Base-by-base conservation (phyloP, 1,139 yeast genomes). In the Diutina siamensis region DNA sequence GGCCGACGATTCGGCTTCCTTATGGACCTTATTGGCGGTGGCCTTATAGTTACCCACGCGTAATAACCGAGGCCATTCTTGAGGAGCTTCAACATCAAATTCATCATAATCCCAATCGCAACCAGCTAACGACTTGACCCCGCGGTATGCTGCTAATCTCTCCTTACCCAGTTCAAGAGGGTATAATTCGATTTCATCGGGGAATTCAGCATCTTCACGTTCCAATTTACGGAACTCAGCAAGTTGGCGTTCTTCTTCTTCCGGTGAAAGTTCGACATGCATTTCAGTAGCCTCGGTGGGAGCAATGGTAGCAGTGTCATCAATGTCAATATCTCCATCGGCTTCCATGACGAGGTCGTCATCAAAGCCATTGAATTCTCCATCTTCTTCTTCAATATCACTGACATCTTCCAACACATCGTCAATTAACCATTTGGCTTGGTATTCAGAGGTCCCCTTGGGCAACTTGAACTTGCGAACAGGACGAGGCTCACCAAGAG, bases 61-160 rank as follows among this genome's bases (percentile, higher is more conserved):
- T 49, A 85, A 68, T 47, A 88, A 71, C 51, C 87, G 75, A 35
- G 69, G 67, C 95, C 95, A 92, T 49, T 80, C 81, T 44, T 72
- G 65, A 41, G 98, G 98, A 10, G 83, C 73, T 49, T 79, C 76
- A 27, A 78, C 72, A 58, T 88, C 96, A 45, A 65, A 61, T 61
- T 92, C 98, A 58, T 88, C 88, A 51, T 76, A 76, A 54, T 88
- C 89, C 98, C 98, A 92, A 40, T 76, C 74, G 55, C 94, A 80
- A 51, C 82, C 80, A 45, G 83, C 80, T 51, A 94, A 65, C 42
- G 85, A 84, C 61, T 86, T 86, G 51, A 89, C 75, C 48, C 97
- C 97, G 61, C 97, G 75, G 62, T 87, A 92, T 49, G 87, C 75
- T 33, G 71, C 64, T 49, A 92, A 69, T 50, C 86, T 74, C 52